Base-by-base conservation (phyloP, 306 rosid genomes). In the Mimosa bimucronata region DNA sequence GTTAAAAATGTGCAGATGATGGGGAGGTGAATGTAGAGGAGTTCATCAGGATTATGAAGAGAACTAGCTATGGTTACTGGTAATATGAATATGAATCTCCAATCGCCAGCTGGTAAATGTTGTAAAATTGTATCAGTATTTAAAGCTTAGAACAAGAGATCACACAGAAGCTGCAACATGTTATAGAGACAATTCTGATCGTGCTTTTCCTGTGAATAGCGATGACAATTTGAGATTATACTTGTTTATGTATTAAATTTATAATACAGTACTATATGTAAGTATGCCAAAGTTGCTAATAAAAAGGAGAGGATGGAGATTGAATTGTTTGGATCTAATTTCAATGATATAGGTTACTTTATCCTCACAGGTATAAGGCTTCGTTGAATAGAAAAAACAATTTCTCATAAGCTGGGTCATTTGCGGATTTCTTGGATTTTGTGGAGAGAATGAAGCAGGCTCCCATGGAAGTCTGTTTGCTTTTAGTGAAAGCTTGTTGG, bases 31-130 rank as follows among this genome's bases (percentile, higher is more conserved):
- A 26, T 60, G 37, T 7, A 12, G 37, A 60, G 19, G 66, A 60
- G 66, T 60, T 60, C 66, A 26, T 60, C 37, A 5, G 37, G 66
- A 60, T 60, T 16, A 60, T 60, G 66, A 60, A 26, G 66, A 60
- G 66, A 12, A 60, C 66, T 26, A 26, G 37, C 37, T 60, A 60
- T 60, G 66, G 66, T 5, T 13, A 60, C 18, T 60, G 14, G 31
- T 58, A 26, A 26, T 19, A 53, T 53, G 60, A 53, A 53, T 19
- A 53, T 53, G 60, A n/a, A 53, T 60, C 9, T 60, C 66, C 66
- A 26, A 60, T 34, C 19, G 19, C 34, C 66, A 11, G 34, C 34
- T 18, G 0, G 31, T 60, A 60, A 12, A 12, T 25, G 18, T 11
- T 3, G 37, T 60, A 60, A 26, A 26, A 60, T 12, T 12, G 23